Conservation (phyloP, 805 yeast species). For the Jamesozyma spencerorum region DNA sequence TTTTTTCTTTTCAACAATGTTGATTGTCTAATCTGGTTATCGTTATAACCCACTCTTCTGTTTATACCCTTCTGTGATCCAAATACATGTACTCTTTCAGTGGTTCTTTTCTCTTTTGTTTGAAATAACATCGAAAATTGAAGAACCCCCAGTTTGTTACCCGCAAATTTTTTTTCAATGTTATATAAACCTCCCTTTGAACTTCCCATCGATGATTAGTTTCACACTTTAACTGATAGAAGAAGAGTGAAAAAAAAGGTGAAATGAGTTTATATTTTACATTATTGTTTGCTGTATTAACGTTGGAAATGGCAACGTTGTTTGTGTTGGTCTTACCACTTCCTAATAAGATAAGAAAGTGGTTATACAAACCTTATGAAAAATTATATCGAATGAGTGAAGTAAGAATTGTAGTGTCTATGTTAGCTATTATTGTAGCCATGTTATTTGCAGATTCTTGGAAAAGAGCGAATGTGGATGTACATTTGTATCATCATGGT, state of each 20-base stretch:
- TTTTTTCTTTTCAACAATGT: too few species aligned
- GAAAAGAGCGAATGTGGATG: slow-evolving; percentile 33
- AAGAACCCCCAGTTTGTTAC: too few species aligned
- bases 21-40: too few species aligned
- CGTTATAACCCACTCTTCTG: too few species aligned
- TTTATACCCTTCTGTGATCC: too few species aligned
- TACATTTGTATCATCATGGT: slow-evolving; percentile 13
- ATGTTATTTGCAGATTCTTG: slow-evolving; percentile 48
- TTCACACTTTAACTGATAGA: background rate
- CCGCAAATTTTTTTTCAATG: too few species aligned
- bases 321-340: slow-evolving; percentile 46
- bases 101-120: too few species aligned
- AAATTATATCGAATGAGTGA: slow-evolving; percentile 32
- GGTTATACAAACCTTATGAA: slow-evolving; percentile 33
- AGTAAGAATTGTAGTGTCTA: slow-evolving; percentile 37
- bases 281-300: slow-evolving; percentile 37
- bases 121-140: too few species aligned
- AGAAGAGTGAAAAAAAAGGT: background rate
- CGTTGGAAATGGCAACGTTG: slow-evolving; percentile 44
- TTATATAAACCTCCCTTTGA: too few species aligned
- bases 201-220: too few species aligned
- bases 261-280: slow-evolving; percentile 29
- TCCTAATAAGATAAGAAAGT: slow-evolving; percentile 40
- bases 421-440: slow-evolving; percentile 36
- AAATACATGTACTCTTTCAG: too few species aligned